phyloP scores from a whole-genome alignment of 768 basidiomycete genomes.

The Leccinum variicolor region DNA sequence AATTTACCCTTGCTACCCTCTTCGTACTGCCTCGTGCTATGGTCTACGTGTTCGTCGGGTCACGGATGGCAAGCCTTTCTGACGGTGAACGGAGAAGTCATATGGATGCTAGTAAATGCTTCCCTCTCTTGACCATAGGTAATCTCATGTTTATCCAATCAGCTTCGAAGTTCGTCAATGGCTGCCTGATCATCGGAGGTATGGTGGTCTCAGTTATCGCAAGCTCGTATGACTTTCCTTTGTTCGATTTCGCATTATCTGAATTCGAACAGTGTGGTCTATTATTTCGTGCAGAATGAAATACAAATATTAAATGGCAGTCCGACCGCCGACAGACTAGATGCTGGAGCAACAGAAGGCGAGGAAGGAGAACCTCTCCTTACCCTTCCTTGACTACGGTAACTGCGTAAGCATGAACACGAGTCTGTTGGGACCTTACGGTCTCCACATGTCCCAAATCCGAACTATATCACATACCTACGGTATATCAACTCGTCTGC shows the following conservation, averaged over 20 bases:
- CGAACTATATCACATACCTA: background rate
- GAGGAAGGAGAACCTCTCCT: constrained; percentile 58
- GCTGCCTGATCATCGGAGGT: constrained; percentile 56
- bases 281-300: constrained; percentile 58
- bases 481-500: background rate
- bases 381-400: background rate
- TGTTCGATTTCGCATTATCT: constrained; percentile 11
- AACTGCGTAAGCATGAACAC: background rate
- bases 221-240: constrained; percentile 53
- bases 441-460: background rate
- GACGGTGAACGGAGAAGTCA: constrained; percentile 69
- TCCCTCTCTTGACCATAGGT: background rate
- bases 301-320: constrained; percentile 52
- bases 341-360: constrained; percentile 58
- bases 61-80: constrained; percentile 66
- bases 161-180: constrained; percentile 69
- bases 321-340: constrained; percentile 49
- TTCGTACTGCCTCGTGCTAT: constrained; percentile 69
- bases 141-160: constrained; percentile 13
- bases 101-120: constrained; percentile 68
- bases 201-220: constrained; percentile 54
- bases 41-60: constrained; percentile 76
- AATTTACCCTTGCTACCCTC: constrained; percentile 72
- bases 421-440: background rate
- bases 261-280: constrained; percentile 53